These are phyloP conservation scores for Dendrocalamus latiflorus DNA, from an alignment of 202 grass and related monocot genomes.

Conservation along the genomic window DNA sequence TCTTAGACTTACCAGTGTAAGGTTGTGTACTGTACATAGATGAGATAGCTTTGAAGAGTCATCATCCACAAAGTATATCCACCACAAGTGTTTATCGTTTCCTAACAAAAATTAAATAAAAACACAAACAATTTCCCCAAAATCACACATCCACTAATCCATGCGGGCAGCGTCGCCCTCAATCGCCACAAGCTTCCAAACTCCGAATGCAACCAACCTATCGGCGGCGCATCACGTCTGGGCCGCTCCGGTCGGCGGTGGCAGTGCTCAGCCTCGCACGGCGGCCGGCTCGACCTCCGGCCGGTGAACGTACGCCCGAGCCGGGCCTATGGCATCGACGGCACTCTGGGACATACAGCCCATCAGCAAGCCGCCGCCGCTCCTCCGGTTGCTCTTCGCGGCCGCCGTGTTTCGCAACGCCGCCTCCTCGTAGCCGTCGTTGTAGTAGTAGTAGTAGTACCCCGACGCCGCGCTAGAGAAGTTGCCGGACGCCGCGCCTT, in stretches of 20 bases:
- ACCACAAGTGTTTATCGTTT: background rate
- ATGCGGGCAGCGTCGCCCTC: constrained; percentile 4
- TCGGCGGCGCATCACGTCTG: background rate
- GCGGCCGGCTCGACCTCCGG: background rate
- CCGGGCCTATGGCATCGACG: background rate
- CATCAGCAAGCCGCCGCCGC: constrained; percentile 19
- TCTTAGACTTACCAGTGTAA: background rate
- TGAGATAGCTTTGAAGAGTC: background rate
- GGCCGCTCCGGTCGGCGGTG: background rate
- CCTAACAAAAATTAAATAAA: background rate
- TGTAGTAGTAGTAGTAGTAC: background rate
- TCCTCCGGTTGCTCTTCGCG: background rate
- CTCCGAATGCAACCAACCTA: background rate
- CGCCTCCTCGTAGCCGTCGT: background rate
- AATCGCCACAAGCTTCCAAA: background rate
- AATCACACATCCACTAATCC: constrained; percentile 13
- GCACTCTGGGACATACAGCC: constrained; percentile 27
- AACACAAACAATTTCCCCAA: background rate
- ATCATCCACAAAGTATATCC: background rate
- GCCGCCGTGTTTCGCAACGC: background rate
- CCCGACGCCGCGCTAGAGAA: constrained; percentile 53
- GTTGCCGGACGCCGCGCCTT: constrained; percentile 41
- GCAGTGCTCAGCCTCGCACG: background rate
- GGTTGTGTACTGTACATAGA: background rate
- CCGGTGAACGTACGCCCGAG: background rate